Evolutionary conservation across 352 stramenopile genomes (phyloP).

Genomic region (Phytophthora rubi): DNA sequence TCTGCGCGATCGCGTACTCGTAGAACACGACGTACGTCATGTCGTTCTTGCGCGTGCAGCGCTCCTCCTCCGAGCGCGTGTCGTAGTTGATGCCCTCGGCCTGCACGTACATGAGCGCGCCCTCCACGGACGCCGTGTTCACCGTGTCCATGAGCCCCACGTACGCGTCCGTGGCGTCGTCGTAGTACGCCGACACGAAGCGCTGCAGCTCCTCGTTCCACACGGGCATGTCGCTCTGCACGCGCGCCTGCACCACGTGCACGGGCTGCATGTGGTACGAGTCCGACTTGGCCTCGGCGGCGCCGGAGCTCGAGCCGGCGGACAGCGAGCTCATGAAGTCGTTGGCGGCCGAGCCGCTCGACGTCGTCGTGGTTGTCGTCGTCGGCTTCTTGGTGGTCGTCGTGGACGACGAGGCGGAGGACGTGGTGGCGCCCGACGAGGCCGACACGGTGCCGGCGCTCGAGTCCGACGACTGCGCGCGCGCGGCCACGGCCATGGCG

Average conservation of each 20-base stretch:
- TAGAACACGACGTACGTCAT: constrained; percentile 88
- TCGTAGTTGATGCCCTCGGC: constrained; percentile 86
- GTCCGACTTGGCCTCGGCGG: constrained; percentile 26
- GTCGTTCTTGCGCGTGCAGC: constrained; percentile 83
- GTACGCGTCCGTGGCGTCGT: constrained; percentile 61
- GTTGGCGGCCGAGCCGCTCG: constrained; percentile 33
- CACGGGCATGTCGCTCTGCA: constrained; percentile 69
- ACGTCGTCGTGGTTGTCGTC: constrained; percentile 24
- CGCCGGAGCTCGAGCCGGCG: constrained; percentile 21
- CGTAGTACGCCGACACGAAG: constrained; percentile 71
- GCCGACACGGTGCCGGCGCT: constrained; percentile 41
- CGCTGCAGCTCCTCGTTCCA: constrained; percentile 58
- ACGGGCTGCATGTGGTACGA: constrained; percentile 80
- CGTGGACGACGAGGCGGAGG: constrained; percentile 16
- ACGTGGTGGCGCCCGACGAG: constrained; percentile 19
- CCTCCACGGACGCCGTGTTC: constrained; percentile 82
- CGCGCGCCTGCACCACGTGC: constrained; percentile 73
- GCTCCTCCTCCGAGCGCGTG: constrained; percentile 55
- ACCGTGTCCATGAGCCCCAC: constrained; percentile 77
- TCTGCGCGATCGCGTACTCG: constrained; percentile 75
- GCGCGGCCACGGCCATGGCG: constrained; percentile 21
- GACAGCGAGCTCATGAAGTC: constrained; percentile 51
- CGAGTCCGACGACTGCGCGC: constrained; percentile 32
- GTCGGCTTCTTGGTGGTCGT: constrained; percentile 19
- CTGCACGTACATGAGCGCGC: constrained; percentile 89